Evolutionary conservation across 2,329 filamentous ascomycete genomes (phyloP), one percentile per base, ranked within the genome.

Genomic region (Scedosporium minutisporum): DNA sequence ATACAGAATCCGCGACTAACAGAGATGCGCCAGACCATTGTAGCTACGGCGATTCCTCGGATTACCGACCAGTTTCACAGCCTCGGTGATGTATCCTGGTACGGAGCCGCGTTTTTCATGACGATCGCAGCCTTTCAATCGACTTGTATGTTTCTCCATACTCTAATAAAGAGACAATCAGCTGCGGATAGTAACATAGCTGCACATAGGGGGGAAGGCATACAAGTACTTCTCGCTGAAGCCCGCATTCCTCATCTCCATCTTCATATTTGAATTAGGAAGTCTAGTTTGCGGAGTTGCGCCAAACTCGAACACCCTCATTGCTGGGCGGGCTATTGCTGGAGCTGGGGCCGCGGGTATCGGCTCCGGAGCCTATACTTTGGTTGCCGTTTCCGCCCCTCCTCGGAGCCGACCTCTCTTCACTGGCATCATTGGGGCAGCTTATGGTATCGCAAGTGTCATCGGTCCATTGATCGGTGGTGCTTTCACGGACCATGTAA

Each of bases 191-290:
- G 70, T 74, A 29, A 73, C 76, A 1, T 71, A 78, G 16, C 75
- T 78, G 63, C 68, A 7, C 69, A 74, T 38, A 55, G 74, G 73
- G 61, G 75, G 75, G 41, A 78, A 77, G 62, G 65, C 79, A 51
- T 80, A 79, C 66, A 79, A 75, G 16, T 79, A 78, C 63, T 78
- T 72, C 67, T 72, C 78, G 6, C 75, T 84, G 64, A 79, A 78
- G 69, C 76, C 73, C 57, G 75, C 76, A 0, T 86, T 81, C 67
- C 71, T 85, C 4, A 38, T 71, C 25, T 71, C 75, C 9, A 75
- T 87, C 41, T 63, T 77, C 60, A 73, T 84, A 62, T 84, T 87
- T 62, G 82, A 84, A 68, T 62, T 84, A 5, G 82, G 83, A 18
- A 79, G 76, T 38, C 69, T 82, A 25, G 74, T 86, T 63, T 85